Evolutionary conservation across 805 yeast species (phyloP), one percentile per base, ranked within the genome.

Genomic region (Kodamaea sagamina): DNA sequence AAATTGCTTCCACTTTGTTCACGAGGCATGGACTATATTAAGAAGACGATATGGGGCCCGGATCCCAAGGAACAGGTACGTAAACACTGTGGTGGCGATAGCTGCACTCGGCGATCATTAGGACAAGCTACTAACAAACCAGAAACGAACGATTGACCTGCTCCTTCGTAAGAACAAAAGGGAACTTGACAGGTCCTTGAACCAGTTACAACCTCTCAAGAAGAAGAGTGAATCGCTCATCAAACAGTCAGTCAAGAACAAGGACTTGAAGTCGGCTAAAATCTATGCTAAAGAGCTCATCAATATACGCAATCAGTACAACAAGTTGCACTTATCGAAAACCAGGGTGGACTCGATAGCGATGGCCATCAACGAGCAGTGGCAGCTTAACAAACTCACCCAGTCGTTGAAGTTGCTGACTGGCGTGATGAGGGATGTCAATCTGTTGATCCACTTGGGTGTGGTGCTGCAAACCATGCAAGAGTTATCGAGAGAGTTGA

Each of bases 1-100:
- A 29, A 29, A 29, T 29, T 29, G 34, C 34, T 29, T 29, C 34
- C 34, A 13, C 13, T 13, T 29, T 29, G 19, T 29, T 29, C 19
- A 29, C 24, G 24, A 19, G 22, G 36, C 19, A 92, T 92, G 98
- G 89, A 92, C 59, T 84, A 74, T 61, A 62, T 92, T 25, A 90
- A 88, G 67, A 82, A 84, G 59, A 86, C 90, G 3, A 83, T 92
- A 28, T 92, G 95, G 85, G 99, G 99, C 0, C 97, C 98, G 0
- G 97, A 90, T 59, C 97, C 97, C 32, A 84, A 84, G 57, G 98
- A 88, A 56, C 95, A 85, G 56, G 82, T 75, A 62, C 39, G 78
- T 69, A 8, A n/a, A n/a, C n/a, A n/a, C n/a, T n/a, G n/a, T n/a
- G n/a, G n/a, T n/a, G n/a, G n/a, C n/a, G n/a, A n/a, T n/a, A n/a